Percentiles rank a stretch among this genome's conserved stretches.
Conservation (phyloP, 129 eudicot genomes). For the Escallonia herrerae region DNA sequence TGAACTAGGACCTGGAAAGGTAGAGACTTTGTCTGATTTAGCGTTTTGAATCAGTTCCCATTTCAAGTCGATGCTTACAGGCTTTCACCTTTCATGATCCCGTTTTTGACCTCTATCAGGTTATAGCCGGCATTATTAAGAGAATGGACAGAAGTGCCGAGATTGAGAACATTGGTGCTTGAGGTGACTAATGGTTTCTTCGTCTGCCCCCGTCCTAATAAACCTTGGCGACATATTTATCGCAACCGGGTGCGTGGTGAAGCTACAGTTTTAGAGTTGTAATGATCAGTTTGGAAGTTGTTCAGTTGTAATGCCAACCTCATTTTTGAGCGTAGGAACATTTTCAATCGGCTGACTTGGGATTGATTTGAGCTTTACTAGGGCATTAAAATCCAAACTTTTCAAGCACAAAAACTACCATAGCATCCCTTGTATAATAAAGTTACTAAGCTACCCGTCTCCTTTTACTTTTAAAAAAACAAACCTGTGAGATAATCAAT, state of each 20-base stretch:
- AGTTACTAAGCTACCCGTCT: too few relatives aligned
- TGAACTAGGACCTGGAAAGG: conserved; percentile 99
- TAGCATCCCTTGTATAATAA: too few relatives aligned
- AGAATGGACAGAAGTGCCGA: conserved; percentile 79
- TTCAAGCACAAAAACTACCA: too few relatives aligned
- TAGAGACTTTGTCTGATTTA: conserved; percentile 1
- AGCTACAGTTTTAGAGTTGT: too few relatives aligned
- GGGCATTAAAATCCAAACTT: background rate
- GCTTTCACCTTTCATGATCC: conserved; percentile 3
- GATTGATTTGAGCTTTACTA: background rate
- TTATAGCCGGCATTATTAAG: conserved; percentile 88
- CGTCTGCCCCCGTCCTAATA: background rate
- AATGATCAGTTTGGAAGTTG: too few relatives aligned
- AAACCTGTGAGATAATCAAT: too few relatives aligned
- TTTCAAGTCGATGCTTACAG: background rate
- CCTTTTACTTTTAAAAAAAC: too few relatives aligned
- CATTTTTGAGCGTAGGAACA: too few relatives aligned
- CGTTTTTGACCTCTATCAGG: conserved; percentile 38
- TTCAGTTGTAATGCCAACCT: too few relatives aligned
- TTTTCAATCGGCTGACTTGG: too few relatives aligned
- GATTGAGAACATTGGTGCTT: conserved; percentile 71
- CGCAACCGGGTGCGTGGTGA: too few relatives aligned
- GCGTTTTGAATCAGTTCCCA: background rate
- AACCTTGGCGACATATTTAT: background rate
- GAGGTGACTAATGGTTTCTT: conserved; percentile 1